Evolutionary conservation across 352 stramenopile species (phyloP).

Genomic region (Pythium graminicola): DNA sequence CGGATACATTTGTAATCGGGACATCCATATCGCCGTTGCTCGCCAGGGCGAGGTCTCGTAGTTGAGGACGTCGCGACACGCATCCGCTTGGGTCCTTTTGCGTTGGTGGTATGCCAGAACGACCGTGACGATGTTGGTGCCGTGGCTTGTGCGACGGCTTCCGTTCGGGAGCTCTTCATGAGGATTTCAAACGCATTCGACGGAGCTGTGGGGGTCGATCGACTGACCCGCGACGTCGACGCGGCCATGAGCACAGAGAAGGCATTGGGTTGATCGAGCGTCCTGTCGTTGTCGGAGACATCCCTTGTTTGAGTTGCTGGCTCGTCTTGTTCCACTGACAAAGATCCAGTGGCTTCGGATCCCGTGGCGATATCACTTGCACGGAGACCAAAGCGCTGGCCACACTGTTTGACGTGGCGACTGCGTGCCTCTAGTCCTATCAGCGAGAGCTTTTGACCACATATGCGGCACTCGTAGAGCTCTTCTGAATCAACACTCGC

Average conservation of each 20-base stretch:
- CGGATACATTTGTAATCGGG: constrained; percentile 81
- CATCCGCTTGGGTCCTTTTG: constrained; percentile 15
- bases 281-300: neutral
- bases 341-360: neutral
- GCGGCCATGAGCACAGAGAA: constrained; percentile 58
- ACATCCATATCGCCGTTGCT: constrained; percentile 29
- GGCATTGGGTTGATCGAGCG: constrained; percentile 25
- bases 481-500: neutral
- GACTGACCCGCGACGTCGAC: constrained; percentile 5
- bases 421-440: constrained; percentile 42
- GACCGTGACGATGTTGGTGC: constrained; percentile 8
- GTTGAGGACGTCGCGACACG: constrained; percentile 4
- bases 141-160: constrained; percentile 27
- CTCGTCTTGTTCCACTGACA: neutral
- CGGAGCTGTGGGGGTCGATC: neutral
- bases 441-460: constrained; percentile 39
- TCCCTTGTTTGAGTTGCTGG: neutral
- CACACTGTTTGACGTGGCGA: constrained; percentile 75
- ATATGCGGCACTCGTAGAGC: constrained; percentile 62
- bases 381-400: constrained; percentile 56
- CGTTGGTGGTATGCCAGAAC: constrained; percentile 17
- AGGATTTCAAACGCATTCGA: constrained; percentile 77
- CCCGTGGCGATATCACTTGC: constrained; percentile 34
- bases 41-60: neutral
- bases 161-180: constrained; percentile 73